These are phyloP conservation scores for Lepidopterella palustris DNA, from an alignment of 495 filamentous ascomycete genomes.

Conservation along the genomic window DNA sequence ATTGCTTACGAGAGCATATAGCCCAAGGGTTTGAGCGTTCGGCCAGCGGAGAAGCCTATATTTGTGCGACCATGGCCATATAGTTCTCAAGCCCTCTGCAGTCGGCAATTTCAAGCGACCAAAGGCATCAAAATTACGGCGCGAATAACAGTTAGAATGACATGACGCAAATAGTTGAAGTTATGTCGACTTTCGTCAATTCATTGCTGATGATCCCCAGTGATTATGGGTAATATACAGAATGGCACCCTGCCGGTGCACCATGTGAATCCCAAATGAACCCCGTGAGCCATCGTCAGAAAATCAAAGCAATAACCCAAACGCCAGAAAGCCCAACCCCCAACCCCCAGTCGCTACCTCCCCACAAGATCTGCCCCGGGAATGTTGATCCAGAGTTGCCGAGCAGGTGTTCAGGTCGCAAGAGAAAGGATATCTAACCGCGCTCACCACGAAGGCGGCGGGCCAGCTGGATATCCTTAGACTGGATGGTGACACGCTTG, in stretches of 20 bases:
- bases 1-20: no score
- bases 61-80: no score
- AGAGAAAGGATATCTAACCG: constrained; percentile 45
- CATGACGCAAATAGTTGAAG: no score
- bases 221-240: constrained; percentile 7
- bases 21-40: no score
- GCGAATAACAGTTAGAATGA: no score
- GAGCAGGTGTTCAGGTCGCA: constrained; percentile 8
- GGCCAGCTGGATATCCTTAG: constrained; percentile 95
- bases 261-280: neutral
- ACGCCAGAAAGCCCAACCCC: constrained; percentile 1
- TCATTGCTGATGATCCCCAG: neutral
- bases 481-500: constrained; percentile 70
- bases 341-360: neutral
- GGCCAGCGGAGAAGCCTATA: no score
- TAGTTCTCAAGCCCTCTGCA: no score
- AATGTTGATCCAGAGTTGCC: constrained; percentile 13
- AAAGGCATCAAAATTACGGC: no score
- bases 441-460: constrained; percentile 96
- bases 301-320: neutral
- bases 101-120: no score
- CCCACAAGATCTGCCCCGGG: neutral
- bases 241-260: neutral
- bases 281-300: neutral
- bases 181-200: neutral